Conservation (phyloP, 495 filamentous ascomycete genomes). For the Aspergillus steynii region DNA sequence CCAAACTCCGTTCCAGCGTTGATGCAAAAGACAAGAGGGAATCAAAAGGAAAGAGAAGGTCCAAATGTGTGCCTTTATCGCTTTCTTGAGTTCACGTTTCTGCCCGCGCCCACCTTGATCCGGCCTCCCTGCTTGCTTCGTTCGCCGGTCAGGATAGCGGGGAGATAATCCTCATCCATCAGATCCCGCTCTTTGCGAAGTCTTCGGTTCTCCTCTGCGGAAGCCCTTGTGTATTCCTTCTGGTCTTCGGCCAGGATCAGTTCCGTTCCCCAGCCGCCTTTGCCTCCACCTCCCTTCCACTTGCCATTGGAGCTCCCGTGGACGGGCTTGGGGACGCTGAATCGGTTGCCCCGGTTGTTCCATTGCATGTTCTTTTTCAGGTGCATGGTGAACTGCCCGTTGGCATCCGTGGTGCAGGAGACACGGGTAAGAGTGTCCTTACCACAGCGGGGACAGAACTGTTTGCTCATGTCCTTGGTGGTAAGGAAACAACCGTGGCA, state of each 20-base stretch:
- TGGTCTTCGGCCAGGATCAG: conserved; percentile 93
- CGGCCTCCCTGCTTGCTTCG: conserved; percentile 60
- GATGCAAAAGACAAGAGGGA: conserved; percentile 28
- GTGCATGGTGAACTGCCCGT: conserved; percentile 82
- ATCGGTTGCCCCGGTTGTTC: conserved; percentile 89
- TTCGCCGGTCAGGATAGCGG: conserved; percentile 81
- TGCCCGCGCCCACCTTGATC: conserved; percentile 80
- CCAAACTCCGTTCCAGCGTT: conserved; percentile 35
- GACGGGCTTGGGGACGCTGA: conserved; percentile 88
- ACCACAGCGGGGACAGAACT: conserved; percentile 93
- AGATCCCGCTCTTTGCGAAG: conserved; percentile 69
- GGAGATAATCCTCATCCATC: conserved; percentile 94
- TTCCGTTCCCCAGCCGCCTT: conserved; percentile 79
- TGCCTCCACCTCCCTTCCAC: conserved; percentile 71
- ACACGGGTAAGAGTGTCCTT: conserved; percentile 84
- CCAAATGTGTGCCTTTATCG: conserved; percentile 33
- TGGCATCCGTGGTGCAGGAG: conserved; percentile 75
- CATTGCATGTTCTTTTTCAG: conserved; percentile 95
- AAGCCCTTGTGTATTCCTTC: conserved; percentile 79
- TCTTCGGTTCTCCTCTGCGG: conserved; percentile 59
- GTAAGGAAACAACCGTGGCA: conserved; percentile 94
- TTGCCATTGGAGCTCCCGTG: conserved; percentile 78
- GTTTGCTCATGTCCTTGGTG: conserved; percentile 80
- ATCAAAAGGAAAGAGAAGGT: conserved; percentile 1
- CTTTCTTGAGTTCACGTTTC: conserved; percentile 83